phyloP scores from a whole-genome alignment of 306 rosid species.

The Sicyos baderoa region DNA sequence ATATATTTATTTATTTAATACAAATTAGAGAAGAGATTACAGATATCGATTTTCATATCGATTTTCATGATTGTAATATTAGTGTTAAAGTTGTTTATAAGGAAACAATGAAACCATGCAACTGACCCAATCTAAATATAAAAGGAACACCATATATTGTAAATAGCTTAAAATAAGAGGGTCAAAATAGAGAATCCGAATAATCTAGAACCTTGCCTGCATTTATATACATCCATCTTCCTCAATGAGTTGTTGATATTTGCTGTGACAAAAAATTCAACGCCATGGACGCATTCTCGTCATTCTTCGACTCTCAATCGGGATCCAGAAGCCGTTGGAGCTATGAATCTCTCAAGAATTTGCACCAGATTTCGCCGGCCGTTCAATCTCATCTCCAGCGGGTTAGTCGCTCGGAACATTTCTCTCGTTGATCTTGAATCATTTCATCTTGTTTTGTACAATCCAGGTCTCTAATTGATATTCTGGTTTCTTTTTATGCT shows the following conservation, averaged over 20 bases:
- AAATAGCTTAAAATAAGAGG: background rate
- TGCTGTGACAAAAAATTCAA: no score
- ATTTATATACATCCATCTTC: no score
- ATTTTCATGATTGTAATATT: no score
- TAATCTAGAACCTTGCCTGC: background rate
- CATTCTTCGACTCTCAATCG: conserved; percentile 56
- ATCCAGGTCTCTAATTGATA: background rate
- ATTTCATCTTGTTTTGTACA: background rate
- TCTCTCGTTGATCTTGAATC: background rate
- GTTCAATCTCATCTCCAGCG: conserved; percentile 66
- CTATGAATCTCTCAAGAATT: conserved; percentile 63
- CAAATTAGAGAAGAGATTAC: no score
- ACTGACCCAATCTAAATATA: no score
- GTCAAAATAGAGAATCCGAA: background rate
- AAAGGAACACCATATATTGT: no score
- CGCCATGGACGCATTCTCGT: conserved; percentile 50
- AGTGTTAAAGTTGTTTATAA: no score
- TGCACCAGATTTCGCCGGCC: conserved; percentile 59
- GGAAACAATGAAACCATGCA: no score
- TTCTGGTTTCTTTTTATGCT: background rate
- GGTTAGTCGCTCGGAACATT: conserved; percentile 25
- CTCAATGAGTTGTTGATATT: no score
- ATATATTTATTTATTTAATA: no score
- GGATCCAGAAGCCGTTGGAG: conserved; percentile 49
- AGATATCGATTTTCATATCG: no score